A percentile compares a stretch with the other conserved stretches of the same genome.
Evolutionary conservation across 2,329 filamentous ascomycete genomes (phyloP).

Genomic region (Berkeleyomyces basicola): DNA sequence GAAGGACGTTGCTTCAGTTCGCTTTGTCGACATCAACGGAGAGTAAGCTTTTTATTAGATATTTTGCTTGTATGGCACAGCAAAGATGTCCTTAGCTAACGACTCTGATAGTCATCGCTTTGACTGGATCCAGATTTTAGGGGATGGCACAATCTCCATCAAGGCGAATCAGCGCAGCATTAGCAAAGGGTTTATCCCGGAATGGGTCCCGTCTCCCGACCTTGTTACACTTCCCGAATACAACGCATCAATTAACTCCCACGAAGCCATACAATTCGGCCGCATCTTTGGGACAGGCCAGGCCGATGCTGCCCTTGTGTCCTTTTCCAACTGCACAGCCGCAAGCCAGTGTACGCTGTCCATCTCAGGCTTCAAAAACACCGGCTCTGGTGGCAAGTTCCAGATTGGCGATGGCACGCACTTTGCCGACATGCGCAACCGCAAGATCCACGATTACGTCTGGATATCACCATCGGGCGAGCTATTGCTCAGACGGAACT

Average conservation of each 20-base stretch:
- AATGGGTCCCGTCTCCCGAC: constrained; percentile 5
- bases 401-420: constrained; percentile 15
- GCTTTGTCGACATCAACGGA: constrained; percentile 17
- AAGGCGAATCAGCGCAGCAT: constrained; percentile 17
- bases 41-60: constrained; percentile 4
- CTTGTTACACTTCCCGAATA: neutral
- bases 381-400: constrained; percentile 14
- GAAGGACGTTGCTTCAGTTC: constrained; percentile 14
- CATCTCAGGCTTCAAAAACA: constrained; percentile 14
- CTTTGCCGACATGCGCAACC: constrained; percentile 12
- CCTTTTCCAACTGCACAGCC: neutral
- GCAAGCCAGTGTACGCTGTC: constrained; percentile 6
- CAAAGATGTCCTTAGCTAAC: constrained; percentile 14
- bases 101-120: neutral
- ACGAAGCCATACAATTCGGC: constrained; percentile 14
- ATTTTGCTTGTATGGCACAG: neutral
- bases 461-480: constrained; percentile 14
- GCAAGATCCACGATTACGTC: constrained; percentile 15
- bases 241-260: neutral
- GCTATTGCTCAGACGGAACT: constrained; percentile 10
- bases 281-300: constrained; percentile 14
- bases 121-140: constrained; percentile 18
- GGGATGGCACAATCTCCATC: constrained; percentile 17
- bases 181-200: constrained; percentile 10
- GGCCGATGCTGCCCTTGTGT: neutral